A percentile compares a stretch with the other conserved stretches of the same genome.
These are phyloP conservation scores for Mortierella sp. DNA, from an alignment of 371 early-diverging fungal genomes.

Conservation along the genomic window DNA sequence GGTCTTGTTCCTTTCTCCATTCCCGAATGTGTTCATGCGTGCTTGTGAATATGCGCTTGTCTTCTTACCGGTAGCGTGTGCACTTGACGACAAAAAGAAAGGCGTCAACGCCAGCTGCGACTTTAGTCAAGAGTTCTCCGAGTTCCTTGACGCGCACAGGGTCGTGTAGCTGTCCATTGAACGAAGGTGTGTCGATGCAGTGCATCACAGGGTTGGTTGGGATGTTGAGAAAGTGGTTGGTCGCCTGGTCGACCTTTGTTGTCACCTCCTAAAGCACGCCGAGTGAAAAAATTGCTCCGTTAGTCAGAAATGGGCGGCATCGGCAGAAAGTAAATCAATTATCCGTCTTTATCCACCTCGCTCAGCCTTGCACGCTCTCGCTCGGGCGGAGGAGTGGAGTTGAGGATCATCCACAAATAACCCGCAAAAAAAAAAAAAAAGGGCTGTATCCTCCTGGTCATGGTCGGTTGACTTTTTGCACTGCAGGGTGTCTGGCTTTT, in stretches of 20 bases:
- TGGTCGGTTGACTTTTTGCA: conserved; percentile 1
- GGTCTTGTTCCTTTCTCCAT: neutral
- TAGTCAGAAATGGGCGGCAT: no score
- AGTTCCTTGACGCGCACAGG: conserved; percentile 43
- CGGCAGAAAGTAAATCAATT: neutral
- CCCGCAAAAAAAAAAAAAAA: no score
- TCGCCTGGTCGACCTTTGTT: conserved; percentile 33
- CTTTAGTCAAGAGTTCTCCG: conserved; percentile 30
- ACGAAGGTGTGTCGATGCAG: conserved; percentile 58
- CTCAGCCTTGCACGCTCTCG: neutral
- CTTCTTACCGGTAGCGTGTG: conserved; percentile 53
- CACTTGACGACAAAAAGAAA: conserved; percentile 59
- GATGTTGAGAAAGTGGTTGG: conserved; percentile 50
- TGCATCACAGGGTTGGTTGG: conserved; percentile 50
- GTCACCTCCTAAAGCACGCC: conserved; percentile 48
- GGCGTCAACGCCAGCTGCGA: conserved; percentile 54
- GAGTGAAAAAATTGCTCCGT: neutral
- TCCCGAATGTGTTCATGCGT: neutral
- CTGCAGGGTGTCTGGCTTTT: neutral
- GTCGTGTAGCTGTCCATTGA: conserved; percentile 54
- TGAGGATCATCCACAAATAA: neutral
- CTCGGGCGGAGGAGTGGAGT: neutral
- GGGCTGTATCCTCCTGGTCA: neutral
- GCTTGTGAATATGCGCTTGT: neutral
- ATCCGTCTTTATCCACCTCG: neutral